Evolutionary conservation across 441 rosid species (phyloP).

Genomic region (Theobroma grandiflorum): DNA sequence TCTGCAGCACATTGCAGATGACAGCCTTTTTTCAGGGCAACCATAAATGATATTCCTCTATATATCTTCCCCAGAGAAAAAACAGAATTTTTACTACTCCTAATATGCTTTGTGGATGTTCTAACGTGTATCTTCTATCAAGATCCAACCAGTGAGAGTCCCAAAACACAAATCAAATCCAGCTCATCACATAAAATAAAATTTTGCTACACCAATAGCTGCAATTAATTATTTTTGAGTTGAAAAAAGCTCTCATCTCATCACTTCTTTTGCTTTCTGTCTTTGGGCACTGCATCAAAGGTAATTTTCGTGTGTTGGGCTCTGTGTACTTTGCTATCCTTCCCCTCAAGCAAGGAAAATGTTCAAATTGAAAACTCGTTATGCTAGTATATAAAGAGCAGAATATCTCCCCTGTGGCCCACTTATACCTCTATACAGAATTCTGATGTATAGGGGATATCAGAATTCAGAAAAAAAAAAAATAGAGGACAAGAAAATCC

Average conservation of each 20-base stretch:
- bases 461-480: background rate
- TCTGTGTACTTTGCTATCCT: constrained; percentile 15
- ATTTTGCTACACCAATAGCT: background rate
- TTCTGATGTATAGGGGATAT: background rate
- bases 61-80: background rate
- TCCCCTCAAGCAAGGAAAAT: background rate
- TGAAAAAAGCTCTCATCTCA: background rate
- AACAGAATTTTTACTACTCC: too few species aligned
- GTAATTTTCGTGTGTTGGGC: constrained; percentile 38
- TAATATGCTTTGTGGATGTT: constrained; percentile 9
- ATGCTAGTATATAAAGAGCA: too few species aligned
- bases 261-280: constrained; percentile 17
- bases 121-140: background rate
- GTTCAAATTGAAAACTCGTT: background rate
- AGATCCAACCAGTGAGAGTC: constrained; percentile 17
- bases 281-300: constrained; percentile 18
- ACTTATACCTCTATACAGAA: background rate
- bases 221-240: background rate
- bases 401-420: too few species aligned
- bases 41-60: background rate
- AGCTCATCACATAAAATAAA: background rate
- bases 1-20: constrained; percentile 4
- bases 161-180: constrained; percentile 10
- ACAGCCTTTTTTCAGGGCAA: constrained; percentile 8
- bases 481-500: background rate